Evolutionary conservation across 345 rosid species (phyloP).

Genomic region (Pseudoturritis turrita): DNA sequence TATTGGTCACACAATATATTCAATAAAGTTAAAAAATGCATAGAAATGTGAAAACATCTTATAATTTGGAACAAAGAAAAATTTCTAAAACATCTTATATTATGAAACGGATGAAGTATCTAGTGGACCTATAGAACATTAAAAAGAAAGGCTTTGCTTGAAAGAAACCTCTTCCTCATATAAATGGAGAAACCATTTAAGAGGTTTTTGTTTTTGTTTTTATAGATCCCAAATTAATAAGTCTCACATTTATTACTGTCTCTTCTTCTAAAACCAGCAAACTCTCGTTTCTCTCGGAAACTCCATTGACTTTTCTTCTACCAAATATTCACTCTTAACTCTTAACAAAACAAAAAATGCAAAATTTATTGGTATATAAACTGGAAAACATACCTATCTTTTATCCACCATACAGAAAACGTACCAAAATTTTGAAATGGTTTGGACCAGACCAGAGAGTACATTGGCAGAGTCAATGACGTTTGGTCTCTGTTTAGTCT

Average conservation of each 20-base stretch:
- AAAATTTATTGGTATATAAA: neutral
- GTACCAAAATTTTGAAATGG: constrained; percentile 13
- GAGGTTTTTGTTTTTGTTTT: neutral
- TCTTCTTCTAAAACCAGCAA: constrained; percentile 24
- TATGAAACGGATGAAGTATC: no score
- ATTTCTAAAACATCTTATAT: no score
- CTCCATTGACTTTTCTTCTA: constrained; percentile 19
- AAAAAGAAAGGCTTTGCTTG: constrained; percentile 46
- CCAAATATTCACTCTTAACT: neutral
- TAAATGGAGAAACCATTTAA: constrained; percentile 20
- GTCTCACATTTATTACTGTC: constrained; percentile 27
- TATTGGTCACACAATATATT: no score
- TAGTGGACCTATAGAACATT: constrained; percentile 30
- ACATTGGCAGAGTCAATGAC: constrained; percentile 35
- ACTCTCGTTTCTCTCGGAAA: constrained; percentile 19
- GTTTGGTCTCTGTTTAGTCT: constrained; percentile 17
- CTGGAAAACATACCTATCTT: constrained; percentile 7
- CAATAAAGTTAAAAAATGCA: no score
- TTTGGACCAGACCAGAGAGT: constrained; percentile 25
- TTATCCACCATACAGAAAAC: constrained; percentile 8
- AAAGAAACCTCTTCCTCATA: constrained; percentile 42
- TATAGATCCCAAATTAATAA: constrained; percentile 9
- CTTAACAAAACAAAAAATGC: neutral
- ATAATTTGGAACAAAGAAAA: no score
- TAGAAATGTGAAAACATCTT: no score